Evolutionary conservation across 1,284 basidiomycete genomes (phyloP).

Genomic region (Ganoderma lucidum): DNA sequence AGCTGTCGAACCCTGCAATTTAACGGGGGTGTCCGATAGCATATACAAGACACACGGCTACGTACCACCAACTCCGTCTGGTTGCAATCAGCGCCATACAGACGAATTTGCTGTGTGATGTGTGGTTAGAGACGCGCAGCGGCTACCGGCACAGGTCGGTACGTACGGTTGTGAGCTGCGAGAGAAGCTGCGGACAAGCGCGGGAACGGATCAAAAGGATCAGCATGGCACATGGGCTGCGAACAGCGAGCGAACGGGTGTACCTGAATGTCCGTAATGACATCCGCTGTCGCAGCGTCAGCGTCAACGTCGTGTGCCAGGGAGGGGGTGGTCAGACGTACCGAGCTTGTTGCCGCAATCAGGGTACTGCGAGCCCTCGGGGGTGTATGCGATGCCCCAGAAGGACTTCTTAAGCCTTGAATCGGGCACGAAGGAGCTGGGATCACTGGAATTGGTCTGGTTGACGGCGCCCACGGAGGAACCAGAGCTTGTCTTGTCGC

Average conservation of each 20-base stretch:
- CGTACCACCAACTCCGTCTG: constrained; percentile 60
- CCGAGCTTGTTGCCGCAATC: constrained; percentile 57
- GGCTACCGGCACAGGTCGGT: not conserved
- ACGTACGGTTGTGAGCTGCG: constrained; percentile 56
- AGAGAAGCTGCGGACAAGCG: constrained; percentile 51
- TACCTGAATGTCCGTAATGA: constrained; percentile 63
- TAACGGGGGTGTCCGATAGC: not conserved
- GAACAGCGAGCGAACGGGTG: not conserved
- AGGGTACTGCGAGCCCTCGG: constrained; percentile 60
- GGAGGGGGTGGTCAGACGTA: constrained; percentile 38
- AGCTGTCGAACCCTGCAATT: constrained; percentile 49
- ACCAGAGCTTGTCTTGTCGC: constrained; percentile 33
- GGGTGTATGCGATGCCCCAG: constrained; percentile 81
- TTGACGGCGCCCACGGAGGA: constrained; percentile 49
- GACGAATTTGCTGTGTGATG: constrained; percentile 47
- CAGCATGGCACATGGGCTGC: not conserved
- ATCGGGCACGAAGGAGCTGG: constrained; percentile 72
- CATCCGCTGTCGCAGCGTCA: constrained; percentile 34
- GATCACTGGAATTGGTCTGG: constrained; percentile 62
- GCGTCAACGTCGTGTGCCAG: not conserved
- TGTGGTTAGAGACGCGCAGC: constrained; percentile 37
- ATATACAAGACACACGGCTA: constrained; percentile 24
- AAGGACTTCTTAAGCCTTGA: constrained; percentile 66
- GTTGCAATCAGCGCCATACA: constrained; percentile 69
- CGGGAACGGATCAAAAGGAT: constrained; percentile 14